A percentile compares a stretch with the other conserved stretches of the same genome.
Conservation (phyloP, 129 eudicot species). For the Dittrichia graveolens region DNA sequence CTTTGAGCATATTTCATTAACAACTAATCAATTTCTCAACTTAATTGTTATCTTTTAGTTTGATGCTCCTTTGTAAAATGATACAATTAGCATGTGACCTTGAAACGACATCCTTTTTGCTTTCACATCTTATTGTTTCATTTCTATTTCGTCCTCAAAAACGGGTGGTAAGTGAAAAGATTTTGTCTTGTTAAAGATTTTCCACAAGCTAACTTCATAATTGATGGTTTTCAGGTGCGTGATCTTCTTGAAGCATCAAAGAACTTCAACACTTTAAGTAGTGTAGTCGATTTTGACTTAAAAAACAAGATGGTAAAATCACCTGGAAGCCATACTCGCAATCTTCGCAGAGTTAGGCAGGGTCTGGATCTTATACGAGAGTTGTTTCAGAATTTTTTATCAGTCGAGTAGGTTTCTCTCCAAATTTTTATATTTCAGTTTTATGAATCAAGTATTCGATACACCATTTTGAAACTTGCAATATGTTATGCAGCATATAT, state of each 20-base stretch:
- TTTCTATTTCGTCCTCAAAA: background rate
- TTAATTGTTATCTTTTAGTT: background rate
- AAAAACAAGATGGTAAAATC: slow-evolving; percentile 67
- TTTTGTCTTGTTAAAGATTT: background rate
- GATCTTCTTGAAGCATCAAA: slow-evolving; percentile 78
- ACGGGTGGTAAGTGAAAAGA: background rate
- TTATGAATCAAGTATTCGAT: background rate
- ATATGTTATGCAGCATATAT: background rate
- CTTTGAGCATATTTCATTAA: slow-evolving; percentile 15
- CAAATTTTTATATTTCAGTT: background rate
- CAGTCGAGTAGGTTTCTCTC: slow-evolving; percentile 59
- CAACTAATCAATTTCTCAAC: background rate
- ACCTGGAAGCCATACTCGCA: slow-evolving; percentile 92
- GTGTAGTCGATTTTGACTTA: slow-evolving; percentile 64
- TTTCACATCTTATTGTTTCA: background rate
- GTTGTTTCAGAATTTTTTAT: slow-evolving; percentile 71
- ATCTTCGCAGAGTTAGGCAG: slow-evolving; percentile 95
- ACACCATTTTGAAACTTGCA: background rate
- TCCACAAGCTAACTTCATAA: slow-evolving; percentile 10
- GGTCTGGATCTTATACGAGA: slow-evolving; percentile 92
- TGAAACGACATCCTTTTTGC: slow-evolving; percentile 16
- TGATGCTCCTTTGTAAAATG: slow-evolving; percentile 5
- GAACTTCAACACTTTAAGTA: slow-evolving; percentile 57
- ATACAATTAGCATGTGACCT: background rate
- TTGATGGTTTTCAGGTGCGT: slow-evolving; percentile 59